A percentile compares a stretch with the other conserved stretches of the same genome.
Evolutionary conservation across 139 green algal genomes (phyloP).

Genomic region (Deuterostichococcus epilithicus): DNA sequence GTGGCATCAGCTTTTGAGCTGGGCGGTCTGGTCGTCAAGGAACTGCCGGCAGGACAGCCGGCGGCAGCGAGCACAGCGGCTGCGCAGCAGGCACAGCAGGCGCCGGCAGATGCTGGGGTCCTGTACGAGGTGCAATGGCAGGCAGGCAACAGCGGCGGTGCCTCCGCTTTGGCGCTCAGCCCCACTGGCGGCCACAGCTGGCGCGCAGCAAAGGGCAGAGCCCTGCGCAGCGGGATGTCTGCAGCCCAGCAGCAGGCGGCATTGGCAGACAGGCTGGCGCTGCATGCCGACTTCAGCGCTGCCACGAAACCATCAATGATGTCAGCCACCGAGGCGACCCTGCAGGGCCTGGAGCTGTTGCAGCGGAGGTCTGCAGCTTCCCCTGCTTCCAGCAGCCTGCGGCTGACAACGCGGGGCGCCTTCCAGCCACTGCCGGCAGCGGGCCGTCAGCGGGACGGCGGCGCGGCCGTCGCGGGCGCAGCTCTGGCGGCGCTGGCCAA

Average conservation of each 20-base stretch:
- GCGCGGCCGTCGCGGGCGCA: neutral
- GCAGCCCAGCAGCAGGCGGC: no score
- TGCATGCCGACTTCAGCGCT: neutral
- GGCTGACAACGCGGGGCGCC: neutral
- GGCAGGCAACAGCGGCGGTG: neutral
- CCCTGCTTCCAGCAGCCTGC: constrained; percentile 1
- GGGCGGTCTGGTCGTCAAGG: neutral
- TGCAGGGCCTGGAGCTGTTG: constrained; percentile 1
- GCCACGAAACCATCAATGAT: neutral
- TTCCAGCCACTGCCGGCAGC: constrained; percentile 2
- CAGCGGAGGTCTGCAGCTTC: neutral
- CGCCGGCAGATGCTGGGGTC: neutral
- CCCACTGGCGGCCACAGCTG: neutral
- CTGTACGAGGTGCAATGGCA: constrained; percentile 16
- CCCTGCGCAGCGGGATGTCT: no score
- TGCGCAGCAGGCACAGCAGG: neutral
- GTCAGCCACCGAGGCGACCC: neutral
- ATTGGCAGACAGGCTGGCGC: no score
- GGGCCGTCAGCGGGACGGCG: neutral
- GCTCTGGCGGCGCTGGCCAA: constrained; percentile 9
- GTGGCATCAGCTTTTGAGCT: neutral
- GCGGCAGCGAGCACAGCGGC: neutral
- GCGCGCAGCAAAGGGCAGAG: no score
- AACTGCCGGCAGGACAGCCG: neutral
- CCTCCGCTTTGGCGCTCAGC: neutral